Base-by-base conservation (phyloP, 2,329 filamentous ascomycete species). In the Ophiocordyceps camponoti-floridani region DNA sequence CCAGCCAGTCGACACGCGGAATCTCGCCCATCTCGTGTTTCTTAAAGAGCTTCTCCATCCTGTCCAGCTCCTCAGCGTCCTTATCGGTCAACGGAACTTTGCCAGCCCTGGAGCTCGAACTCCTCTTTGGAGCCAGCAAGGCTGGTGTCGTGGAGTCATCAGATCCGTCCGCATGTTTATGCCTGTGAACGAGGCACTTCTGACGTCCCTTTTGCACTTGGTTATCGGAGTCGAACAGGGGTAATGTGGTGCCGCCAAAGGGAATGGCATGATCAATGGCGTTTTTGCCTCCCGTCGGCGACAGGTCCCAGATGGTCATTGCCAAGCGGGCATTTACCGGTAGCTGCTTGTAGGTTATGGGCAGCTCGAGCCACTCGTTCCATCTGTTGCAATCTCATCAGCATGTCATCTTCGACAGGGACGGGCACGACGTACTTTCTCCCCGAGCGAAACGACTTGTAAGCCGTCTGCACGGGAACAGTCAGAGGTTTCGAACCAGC, bases 21-120 rank as follows among this genome's bases (percentile, higher is more conserved):
- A 98, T 89, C 58, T 98, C 91, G 16, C 87, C 88, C 82, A 95
- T 93, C 58, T 98, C 93, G 57, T 96, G 91, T 62, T 94, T 94
- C 64, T 98, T 98, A 58, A 98, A 83, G 19, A 96, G 62, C 45
- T 78, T 81, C 56, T 96, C 88, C 52, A 98, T 73, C 16, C 91
- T 73, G 54, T 95, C 87, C 49, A 95, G 72, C 61, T 98, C 91
- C 44, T 85, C 79, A n/a, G 66, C 66, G 47, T 93, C 78, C 52
- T 81, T 81, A 46, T 83, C 77, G n/a, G 75, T 65, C 0, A 66
- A 59, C 2, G 70, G 65, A 1, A 70, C 62, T 1, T 65, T 64
- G 5, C 66, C 67, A 38, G 68, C 72, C 46, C 64, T 69, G 2
- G 66, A 63, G 27, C 69, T 68, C 43, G 72, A 67, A 44, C 65